Base-by-base conservation (phyloP, 73 alveolate genomes). In the Paramecium octaurelia region DNA sequence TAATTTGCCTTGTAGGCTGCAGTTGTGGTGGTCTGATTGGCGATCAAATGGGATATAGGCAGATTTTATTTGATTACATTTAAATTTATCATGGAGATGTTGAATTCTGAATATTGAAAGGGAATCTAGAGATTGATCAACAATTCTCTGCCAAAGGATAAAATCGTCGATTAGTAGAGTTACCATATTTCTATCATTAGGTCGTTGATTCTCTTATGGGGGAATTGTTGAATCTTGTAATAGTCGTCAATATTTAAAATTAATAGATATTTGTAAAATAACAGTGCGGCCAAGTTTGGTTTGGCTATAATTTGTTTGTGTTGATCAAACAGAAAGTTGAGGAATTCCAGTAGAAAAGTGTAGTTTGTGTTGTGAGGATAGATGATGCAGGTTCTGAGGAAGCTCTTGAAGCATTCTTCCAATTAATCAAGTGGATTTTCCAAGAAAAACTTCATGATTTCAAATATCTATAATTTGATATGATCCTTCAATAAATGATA, bases 361-460 rank as follows among this genome's bases (percentile, higher is more conserved):
- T 54, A 73, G 20, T 73, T 73, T 6, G 14, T 12, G 40, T 20
- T 34, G 6, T 31, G 44, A 14, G 46, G 84, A 43, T 73, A 73
- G 14, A 73, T 73, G 2, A 29, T 36, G 9, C 57, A 35, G 14
- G 10, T 73, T 18, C 87, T 73, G 10, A 73, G 11, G 11, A 73
- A 73, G 16, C 87, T 36, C n/a, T 73, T 73, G 40, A 73, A 73
- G n/a, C 87, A 73, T 18, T 73, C 87, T 16, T 73, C 87, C 18
- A 73, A 73, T 73, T 73, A 73, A 21, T 73, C 87, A 29, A 73
- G 46, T 73, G 87, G 87, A 38, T 73, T 73, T 16, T 73, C 87
- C 14, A 73, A 73, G 34, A 73, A 73, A 36, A 73, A 14, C 18
- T 73, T 40, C 87, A 73, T 73, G 16, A 73, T 73, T 8, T 31